Percentiles rank a stretch among this genome's conserved stretches.
phyloP scores from a whole-genome alignment of 805 yeast species.

The Ogataea methanolica region DNA sequence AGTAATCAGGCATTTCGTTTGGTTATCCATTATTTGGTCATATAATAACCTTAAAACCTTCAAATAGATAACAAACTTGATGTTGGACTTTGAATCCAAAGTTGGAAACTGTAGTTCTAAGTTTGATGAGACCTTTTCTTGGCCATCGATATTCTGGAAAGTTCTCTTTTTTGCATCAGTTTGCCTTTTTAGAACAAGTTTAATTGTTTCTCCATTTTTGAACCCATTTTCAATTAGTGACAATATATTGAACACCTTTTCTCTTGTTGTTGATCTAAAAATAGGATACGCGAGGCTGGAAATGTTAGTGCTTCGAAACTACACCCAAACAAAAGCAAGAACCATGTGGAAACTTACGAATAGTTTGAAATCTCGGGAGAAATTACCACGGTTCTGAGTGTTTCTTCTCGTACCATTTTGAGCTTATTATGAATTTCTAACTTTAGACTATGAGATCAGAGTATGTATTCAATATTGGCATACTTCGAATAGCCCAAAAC shows the following conservation, averaged over 20 bases:
- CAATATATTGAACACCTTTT: conserved; percentile 11
- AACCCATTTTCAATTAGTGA: conserved; percentile 25
- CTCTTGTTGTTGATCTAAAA: conserved; percentile 5
- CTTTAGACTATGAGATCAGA: too few species aligned
- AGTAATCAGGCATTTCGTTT: conserved; percentile 28
- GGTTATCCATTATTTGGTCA: conserved; percentile 6
- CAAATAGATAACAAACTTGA: conserved; percentile 20
- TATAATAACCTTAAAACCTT: conserved; percentile 17
- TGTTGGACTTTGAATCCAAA: conserved; percentile 9
- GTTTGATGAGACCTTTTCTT: not conserved
- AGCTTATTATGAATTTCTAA: too few species aligned
- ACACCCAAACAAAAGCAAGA: too few species aligned
- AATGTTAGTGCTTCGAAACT: too few species aligned
- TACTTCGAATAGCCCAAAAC: too few species aligned
- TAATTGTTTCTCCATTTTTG: conserved; percentile 20
- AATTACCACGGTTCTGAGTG: too few species aligned
- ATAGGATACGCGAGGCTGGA: too few species aligned
- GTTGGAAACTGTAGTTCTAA: conserved; percentile 19
- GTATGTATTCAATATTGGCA: too few species aligned
- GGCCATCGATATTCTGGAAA: conserved; percentile 1
- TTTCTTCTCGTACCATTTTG: too few species aligned
- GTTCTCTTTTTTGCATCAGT: conserved; percentile 5
- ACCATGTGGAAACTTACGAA: too few species aligned
- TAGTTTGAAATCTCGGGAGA: too few species aligned
- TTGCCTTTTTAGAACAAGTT: conserved; percentile 12